A percentile compares a stretch with the other conserved stretches of the same genome.
phyloP scores from a whole-genome alignment of 1,284 basidiomycete genomes.

The Cryptococcus deneoformans region DNA sequence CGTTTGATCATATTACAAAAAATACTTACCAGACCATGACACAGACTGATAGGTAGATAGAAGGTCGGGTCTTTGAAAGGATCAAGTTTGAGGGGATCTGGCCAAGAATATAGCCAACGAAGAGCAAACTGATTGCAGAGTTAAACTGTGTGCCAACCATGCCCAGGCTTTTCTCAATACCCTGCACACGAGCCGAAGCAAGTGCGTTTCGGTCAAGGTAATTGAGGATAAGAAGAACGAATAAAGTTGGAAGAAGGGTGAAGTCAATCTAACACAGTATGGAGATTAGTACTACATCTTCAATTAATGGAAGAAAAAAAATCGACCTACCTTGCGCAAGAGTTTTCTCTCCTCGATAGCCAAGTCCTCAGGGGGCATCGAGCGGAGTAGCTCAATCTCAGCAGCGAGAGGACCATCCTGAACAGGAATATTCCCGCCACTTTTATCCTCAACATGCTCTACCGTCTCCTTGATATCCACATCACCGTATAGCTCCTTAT shows the following conservation, averaged over 20 bases:
- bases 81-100: conserved; percentile 33
- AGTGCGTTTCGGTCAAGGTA: conserved; percentile 45
- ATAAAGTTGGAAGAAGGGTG: conserved; percentile 23
- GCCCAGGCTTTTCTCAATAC: conserved; percentile 32
- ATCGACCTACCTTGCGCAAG: conserved; percentile 20
- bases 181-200: conserved; percentile 31
- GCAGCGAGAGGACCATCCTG: conserved; percentile 8
- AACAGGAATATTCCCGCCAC: background rate
- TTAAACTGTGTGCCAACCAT: conserved; percentile 31
- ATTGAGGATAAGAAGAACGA: conserved; percentile 38
- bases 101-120: conserved; percentile 41
- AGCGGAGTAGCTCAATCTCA: conserved; percentile 17
- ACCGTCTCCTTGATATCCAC: background rate
- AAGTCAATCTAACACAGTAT: conserved; percentile 19
- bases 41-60: conserved; percentile 6
- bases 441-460: conserved; percentile 7
- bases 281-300: background rate
- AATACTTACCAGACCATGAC: conserved; percentile 3
- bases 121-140: conserved; percentile 42
- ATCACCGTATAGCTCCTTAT: conserved; percentile 1
- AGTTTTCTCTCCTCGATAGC: conserved; percentile 20
- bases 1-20: background rate
- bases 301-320: background rate
- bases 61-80: conserved; percentile 3
- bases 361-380: conserved; percentile 18